Evolutionary conservation across 305 asterid species (phyloP), one percentile per base, ranked within the genome.

Genomic region (Fraxinus dipetala): DNA sequence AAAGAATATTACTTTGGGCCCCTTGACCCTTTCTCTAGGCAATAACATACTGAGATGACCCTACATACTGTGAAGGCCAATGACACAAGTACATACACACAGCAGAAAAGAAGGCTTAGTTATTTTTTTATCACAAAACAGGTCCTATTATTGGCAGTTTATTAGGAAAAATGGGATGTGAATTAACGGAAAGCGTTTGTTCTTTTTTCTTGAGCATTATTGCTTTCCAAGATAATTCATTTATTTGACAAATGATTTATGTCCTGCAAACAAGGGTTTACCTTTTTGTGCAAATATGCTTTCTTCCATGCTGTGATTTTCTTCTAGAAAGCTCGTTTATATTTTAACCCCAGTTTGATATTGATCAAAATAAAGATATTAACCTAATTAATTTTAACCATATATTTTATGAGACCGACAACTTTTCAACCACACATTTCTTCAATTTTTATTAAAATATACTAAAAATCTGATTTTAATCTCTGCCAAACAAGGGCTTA

Each of bases 291-390:
- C 59, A 78, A 40, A 61, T 73, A 26, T 51, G 20, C 70, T 28
- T 73, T 70, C 75, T 77, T 77, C 81, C 24, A 79, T 70, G 75
- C 75, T 70, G 43, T 70, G 75, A 70, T 75, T 36, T 76, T 70
- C 77, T 48, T 54, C 13, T 38, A 6, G 34, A 28, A 69, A 69
- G 40, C 75, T 69, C 40, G 35, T 16, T 75, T 54, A 28, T 70
- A 43, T 8, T 79, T 30, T 30, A 70, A 10, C 54, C 54, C 16
- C 16, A 2, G n/a, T 43, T 43, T 43, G 54, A 16, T 43, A 2
- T 43, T 43, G 54, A 43, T 43, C 54, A 43, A 43, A 40, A 43
- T 43, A 43, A 43, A 43, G 54, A 11, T 43, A 11, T 43, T 43
- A 43, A 9, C 0, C 1, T 43, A 43, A 43, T 43, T 10, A 43